Evolutionary conservation across 345 rosid genomes (phyloP).

Genomic region (Sonneratia alba): DNA sequence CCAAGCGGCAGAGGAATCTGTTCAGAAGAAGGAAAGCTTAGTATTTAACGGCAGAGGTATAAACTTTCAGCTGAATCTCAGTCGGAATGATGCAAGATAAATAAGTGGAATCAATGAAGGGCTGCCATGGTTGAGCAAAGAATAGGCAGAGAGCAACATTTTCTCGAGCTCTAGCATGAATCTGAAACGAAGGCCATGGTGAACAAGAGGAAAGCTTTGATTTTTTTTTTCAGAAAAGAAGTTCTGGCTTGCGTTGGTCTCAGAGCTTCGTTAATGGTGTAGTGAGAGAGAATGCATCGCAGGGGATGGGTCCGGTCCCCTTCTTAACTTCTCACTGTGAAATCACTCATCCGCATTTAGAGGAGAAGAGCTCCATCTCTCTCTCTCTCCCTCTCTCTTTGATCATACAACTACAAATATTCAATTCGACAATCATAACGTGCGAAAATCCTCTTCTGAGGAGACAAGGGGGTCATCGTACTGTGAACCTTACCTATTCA

Average conservation of each 20-base stretch:
- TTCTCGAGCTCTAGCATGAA: neutral
- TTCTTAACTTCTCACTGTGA: neutral
- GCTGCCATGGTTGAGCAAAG: neutral
- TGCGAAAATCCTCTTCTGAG: too few relatives aligned
- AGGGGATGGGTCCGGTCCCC: neutral
- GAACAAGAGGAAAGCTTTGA: neutral
- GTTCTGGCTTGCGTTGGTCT: neutral
- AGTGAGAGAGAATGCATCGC: neutral
- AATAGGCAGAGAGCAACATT: neutral
- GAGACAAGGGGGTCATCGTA: too few relatives aligned
- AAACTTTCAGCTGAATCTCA: neutral
- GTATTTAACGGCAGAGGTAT: neutral
- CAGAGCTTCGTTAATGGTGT: neutral
- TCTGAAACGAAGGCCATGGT: neutral
- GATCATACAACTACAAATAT: neutral
- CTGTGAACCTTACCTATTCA: too few relatives aligned
- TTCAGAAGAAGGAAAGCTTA: neutral
- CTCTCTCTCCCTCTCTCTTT: neutral
- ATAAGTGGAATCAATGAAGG: neutral
- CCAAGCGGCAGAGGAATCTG: neutral
- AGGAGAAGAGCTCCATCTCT: neutral
- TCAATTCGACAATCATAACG: neutral
- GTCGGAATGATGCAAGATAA: neutral
- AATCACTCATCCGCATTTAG: too few relatives aligned
- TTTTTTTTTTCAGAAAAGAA: neutral